Percentiles rank a stretch among this genome's conserved stretches.
Conservation (phyloP, 441 rosid genomes). For the Euphorbia schlechtendalii region DNA sequence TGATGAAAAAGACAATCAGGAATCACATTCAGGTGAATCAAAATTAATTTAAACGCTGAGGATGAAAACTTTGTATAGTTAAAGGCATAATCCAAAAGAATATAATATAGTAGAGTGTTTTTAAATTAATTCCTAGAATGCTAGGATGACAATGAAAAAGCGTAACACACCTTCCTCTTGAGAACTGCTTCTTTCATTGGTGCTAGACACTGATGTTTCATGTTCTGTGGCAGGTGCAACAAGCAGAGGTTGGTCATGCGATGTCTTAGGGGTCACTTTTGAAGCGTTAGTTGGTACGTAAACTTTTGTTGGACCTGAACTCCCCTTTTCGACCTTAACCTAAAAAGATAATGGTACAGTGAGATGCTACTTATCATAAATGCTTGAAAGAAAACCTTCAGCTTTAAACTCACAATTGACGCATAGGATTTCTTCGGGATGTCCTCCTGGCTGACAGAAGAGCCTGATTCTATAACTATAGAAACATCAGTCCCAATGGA, state of each 20-base stretch:
- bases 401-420: conserved; percentile 50
- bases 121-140: background rate
- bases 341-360: conserved; percentile 18
- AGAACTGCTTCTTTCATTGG: conserved; percentile 23
- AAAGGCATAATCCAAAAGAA: background rate
- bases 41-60: background rate
- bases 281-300: conserved; percentile 32
- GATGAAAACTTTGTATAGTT: background rate
- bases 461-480: conserved; percentile 30
- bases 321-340: conserved; percentile 48
- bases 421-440: conserved; percentile 58
- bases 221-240: conserved; percentile 25
- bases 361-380: conserved; percentile 13
- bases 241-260: conserved; percentile 22
- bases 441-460: conserved; percentile 38
- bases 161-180: conserved; percentile 41
- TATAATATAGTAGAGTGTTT: background rate
- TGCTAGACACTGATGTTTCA: conserved; percentile 29
- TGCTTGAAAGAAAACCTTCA: conserved; percentile 9
- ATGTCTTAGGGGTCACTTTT: conserved; percentile 27
- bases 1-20: background rate
- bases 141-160: background rate
- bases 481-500: conserved; percentile 30
- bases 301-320: conserved; percentile 32
- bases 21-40: background rate